phyloP scores from a whole-genome alignment of 2,329 filamentous ascomycete genomes.

The Hypoxylon sp. region DNA sequence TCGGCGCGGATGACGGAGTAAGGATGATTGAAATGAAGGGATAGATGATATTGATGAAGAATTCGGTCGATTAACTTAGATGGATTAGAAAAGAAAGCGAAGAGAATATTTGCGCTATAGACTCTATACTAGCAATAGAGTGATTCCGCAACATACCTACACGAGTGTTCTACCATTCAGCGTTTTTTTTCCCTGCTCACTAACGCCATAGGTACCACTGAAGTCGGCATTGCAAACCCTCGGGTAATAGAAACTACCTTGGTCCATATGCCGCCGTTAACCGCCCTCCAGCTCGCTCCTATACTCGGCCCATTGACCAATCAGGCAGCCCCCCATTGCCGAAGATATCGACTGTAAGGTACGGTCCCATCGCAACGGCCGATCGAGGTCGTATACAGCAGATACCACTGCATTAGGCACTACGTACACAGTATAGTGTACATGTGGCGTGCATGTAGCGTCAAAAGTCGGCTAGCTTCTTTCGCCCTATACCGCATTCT shows the following conservation, averaged over 20 bases:
- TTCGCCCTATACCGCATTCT: neutral
- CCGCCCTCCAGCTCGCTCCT: neutral
- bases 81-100: neutral
- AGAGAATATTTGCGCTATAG: neutral
- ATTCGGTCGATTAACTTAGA: neutral
- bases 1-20: neutral
- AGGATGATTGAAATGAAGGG: slow-evolving; percentile 1
- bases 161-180: neutral
- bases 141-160: neutral
- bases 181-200: neutral
- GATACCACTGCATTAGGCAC: neutral
- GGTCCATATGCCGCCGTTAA: neutral
- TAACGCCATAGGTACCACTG: neutral
- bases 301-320: slow-evolving; percentile 7
- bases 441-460: too few relatives aligned
- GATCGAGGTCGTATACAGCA: neutral
- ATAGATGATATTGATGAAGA: neutral
- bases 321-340: neutral
- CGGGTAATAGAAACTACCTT: slow-evolving; percentile 6
- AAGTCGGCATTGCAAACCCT: slow-evolving; percentile 4
- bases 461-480: too few relatives aligned
- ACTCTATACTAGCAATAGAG: slow-evolving; percentile 11
- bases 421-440: too few relatives aligned
- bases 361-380: neutral
- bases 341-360: neutral